phyloP scores from a whole-genome alignment of 139 green algal species.

The Chlorella sp. region DNA sequence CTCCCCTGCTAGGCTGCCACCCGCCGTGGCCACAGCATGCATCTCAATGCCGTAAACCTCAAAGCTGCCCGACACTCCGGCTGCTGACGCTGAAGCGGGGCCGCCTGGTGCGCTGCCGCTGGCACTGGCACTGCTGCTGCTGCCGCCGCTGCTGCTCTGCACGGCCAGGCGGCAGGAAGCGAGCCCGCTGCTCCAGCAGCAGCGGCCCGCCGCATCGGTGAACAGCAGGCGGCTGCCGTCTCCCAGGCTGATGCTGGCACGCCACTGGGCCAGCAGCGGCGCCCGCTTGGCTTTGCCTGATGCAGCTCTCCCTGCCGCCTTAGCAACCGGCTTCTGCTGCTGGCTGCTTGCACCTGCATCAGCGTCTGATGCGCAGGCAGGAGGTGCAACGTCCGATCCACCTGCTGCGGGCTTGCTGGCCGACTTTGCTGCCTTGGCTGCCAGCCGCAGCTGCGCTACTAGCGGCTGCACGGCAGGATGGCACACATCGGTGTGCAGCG shows the following conservation, averaged over 20 bases:
- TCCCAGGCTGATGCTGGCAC: constrained; percentile 21
- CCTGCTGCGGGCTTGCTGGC: neutral
- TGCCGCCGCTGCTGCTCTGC: neutral
- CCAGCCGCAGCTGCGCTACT: neutral
- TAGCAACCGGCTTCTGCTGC: no score
- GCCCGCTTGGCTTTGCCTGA: neutral
- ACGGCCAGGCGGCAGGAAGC: constrained; percentile 28
- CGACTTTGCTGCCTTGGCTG: neutral
- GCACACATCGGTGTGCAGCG: constrained; percentile 12
- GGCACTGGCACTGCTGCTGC: neutral
- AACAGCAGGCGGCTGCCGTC: constrained; percentile 45
- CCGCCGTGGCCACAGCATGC: neutral
- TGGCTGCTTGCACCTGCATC: no score
- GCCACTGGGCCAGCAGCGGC: constrained; percentile 19
- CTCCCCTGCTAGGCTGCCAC: neutral
- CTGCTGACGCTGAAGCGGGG: neutral
- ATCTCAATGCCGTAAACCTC: constrained; percentile 34
- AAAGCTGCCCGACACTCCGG: constrained; percentile 2
- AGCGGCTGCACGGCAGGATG: constrained; percentile 11
- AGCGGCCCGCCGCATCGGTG: constrained; percentile 10
- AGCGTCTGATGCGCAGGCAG: no score
- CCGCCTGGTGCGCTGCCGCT: neutral
- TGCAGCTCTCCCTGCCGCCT: neutral
- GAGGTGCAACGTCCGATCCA: no score
- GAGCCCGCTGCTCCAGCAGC: constrained; percentile 35